Base-by-base conservation (phyloP, 1,284 basidiomycete species). In the Tilletia horrida region DNA sequence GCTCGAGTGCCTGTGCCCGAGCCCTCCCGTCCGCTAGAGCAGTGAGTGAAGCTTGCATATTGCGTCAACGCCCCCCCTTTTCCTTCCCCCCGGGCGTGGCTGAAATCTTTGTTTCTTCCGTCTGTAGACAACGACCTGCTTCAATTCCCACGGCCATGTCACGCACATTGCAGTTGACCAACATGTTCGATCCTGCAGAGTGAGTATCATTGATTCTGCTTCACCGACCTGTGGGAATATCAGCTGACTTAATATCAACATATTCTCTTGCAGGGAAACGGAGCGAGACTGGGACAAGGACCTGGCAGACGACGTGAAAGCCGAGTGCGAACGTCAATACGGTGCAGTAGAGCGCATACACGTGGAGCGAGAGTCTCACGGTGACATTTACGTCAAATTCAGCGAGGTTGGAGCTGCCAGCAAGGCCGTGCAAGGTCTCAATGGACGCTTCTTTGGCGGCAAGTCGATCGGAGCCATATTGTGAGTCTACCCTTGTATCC, bases 331-430 rank as follows among this genome's bases (percentile, higher is more conserved):
- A 83, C 84, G 84, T 70, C 94, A 96, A 84, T 98, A 97, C 78
- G 95, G 96, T 64, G 83, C 82, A 52, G 92, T 98, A 42, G 85
- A 87, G 62, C 88, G 89, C 43, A 92, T 98, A 85, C 93, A 92
- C 80, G 88, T 99, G 40, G 93, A 96, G 81, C 93, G 88, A 83
- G 93, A 97, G 76, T 91, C 92, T 42, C 31, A 40, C 3, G 95
- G 95, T 76, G 95, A 98, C 83, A 97, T 99, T 50, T 98, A 96
- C 82, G 86, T 98, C 81, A 92, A 93, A 82, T 97, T 98, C 79
- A 88, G 88, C 72, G 83, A 86, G 42, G 85, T 92, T 69, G 90
- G 92, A 13, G 84, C 87, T 23, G 92, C 95, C 21, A 89, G 89
- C 78, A 87, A 89, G 66, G 92, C 94, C 59, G 85, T 95, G 66